A percentile compares a stretch with the other conserved stretches of the same genome.
phyloP scores from a whole-genome alignment of 345 rosid genomes.

The Sonneratia alba region DNA sequence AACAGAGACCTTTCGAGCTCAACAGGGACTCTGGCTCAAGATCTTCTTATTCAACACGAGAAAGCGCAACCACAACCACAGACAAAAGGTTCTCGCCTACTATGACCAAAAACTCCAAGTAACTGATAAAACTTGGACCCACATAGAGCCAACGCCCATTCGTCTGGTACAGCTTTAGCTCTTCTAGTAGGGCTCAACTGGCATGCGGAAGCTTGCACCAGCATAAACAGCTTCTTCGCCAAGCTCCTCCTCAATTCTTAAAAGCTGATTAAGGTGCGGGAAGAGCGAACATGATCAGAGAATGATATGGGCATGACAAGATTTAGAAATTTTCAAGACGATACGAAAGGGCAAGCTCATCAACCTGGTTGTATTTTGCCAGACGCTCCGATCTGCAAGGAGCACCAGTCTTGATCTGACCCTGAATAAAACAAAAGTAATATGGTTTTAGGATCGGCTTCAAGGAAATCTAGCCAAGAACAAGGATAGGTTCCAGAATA shows the following conservation, averaged over 20 bases:
- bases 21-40: too few species aligned
- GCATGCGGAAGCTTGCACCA: conserved; percentile 67
- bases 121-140: too few species aligned
- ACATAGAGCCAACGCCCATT: too few species aligned
- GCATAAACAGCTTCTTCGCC: conserved; percentile 78
- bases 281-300: background rate
- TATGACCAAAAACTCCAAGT: too few species aligned
- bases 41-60: too few species aligned
- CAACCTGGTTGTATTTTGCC: conserved; percentile 67
- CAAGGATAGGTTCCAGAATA: too few species aligned
- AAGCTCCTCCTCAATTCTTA: conserved; percentile 87
- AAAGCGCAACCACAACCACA: too few species aligned
- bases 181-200: conserved; percentile 76
- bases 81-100: too few species aligned
- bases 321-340: background rate
- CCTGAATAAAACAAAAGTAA: conserved; percentile 22
- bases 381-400: conserved; percentile 70
- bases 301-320: background rate
- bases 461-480: background rate
- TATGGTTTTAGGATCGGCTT: background rate
- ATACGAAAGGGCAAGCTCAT: background rate
- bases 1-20: too few species aligned
- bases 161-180: background rate
- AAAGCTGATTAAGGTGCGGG: conserved; percentile 28
- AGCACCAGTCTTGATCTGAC: conserved; percentile 61